Percentiles rank a stretch among this genome's conserved stretches.
phyloP scores from a whole-genome alignment of 2,329 filamentous ascomycete species.

The Alternaria gansuensis region DNA sequence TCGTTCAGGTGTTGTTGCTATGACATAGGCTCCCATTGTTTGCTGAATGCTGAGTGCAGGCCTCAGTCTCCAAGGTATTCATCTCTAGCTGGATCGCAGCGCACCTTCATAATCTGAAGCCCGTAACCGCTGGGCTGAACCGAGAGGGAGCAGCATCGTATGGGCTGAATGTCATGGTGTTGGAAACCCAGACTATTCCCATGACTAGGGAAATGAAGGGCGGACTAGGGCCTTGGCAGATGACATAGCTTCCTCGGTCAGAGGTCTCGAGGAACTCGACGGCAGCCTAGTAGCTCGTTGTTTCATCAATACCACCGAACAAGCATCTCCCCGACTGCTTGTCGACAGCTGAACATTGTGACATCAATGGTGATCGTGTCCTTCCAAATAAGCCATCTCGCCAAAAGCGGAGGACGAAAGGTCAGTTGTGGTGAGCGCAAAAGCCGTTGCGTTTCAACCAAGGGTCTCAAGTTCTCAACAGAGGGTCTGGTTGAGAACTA shows the following conservation, averaged over 20 bases:
- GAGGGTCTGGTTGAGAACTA: background rate
- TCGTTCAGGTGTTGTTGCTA: background rate
- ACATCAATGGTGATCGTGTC: background rate
- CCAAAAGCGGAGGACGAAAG: rapidly evolving
- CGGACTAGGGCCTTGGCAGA: slow-evolving; percentile 16
- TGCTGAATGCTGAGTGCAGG: background rate
- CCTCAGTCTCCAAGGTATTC: background rate
- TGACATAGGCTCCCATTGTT: background rate
- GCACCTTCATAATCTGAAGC: background rate
- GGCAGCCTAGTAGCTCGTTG: slow-evolving; percentile 10
- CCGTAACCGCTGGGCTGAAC: background rate
- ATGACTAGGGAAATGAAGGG: slow-evolving; percentile 13
- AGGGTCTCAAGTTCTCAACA: too few relatives aligned
- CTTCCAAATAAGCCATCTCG: too few relatives aligned
- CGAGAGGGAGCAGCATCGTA: background rate
- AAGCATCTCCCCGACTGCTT: background rate
- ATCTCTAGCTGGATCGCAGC: background rate
- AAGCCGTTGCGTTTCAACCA: background rate
- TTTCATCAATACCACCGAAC: slow-evolving; percentile 14
- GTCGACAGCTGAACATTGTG: background rate
- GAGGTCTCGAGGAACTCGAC: slow-evolving; percentile 2
- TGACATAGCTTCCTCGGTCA: slow-evolving; percentile 4
- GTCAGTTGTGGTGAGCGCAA: background rate
- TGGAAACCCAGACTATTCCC: background rate
- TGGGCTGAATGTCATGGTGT: slow-evolving; percentile 7